phyloP scores from a whole-genome alignment of 2,329 filamentous ascomycete species.

The Metarhizium album region DNA sequence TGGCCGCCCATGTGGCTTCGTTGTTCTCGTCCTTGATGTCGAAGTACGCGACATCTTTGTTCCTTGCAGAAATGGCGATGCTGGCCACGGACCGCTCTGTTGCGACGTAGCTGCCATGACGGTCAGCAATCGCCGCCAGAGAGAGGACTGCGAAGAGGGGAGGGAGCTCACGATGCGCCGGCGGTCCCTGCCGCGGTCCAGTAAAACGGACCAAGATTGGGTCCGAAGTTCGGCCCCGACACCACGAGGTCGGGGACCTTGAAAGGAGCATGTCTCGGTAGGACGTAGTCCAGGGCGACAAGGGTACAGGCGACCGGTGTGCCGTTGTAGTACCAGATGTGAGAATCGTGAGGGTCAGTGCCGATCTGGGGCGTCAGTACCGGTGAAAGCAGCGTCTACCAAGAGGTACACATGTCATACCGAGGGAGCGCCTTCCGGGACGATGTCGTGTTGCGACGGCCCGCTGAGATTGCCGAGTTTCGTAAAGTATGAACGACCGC shows the following conservation, averaged over 20 bases:
- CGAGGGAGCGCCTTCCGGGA: conserved; percentile 18
- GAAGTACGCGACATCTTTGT: conserved; percentile 30
- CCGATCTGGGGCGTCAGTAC: conserved; percentile 22
- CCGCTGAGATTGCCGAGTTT: conserved; percentile 17
- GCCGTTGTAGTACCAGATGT: conserved; percentile 52
- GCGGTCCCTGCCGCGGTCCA: conserved; percentile 41
- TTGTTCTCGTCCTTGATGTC: conserved; percentile 28
- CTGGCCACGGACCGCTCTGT: conserved; percentile 37
- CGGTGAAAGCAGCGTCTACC: background rate
- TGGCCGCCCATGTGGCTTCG: conserved; percentile 31
- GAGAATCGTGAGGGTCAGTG: conserved; percentile 36
- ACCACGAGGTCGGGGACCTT: conserved; percentile 42
- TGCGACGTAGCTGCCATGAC: conserved; percentile 31
- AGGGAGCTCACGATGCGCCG: conserved; percentile 31
- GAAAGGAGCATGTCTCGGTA: conserved; percentile 37
- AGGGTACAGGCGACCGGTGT: conserved; percentile 45
- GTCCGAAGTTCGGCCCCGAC: conserved; percentile 44
- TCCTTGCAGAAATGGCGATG: conserved; percentile 36
- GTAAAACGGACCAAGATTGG: conserved; percentile 42
- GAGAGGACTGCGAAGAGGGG: too few relatives aligned
- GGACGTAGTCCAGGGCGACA: conserved; percentile 44
- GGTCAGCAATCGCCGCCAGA: background rate
- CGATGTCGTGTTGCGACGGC: conserved; percentile 17
- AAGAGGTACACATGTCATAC: conserved; percentile 8
- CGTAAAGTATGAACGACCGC: conserved; percentile 18